Evolutionary conservation across 352 stramenopile genomes (phyloP).

Genomic region (Globisporangium solare): DNA sequence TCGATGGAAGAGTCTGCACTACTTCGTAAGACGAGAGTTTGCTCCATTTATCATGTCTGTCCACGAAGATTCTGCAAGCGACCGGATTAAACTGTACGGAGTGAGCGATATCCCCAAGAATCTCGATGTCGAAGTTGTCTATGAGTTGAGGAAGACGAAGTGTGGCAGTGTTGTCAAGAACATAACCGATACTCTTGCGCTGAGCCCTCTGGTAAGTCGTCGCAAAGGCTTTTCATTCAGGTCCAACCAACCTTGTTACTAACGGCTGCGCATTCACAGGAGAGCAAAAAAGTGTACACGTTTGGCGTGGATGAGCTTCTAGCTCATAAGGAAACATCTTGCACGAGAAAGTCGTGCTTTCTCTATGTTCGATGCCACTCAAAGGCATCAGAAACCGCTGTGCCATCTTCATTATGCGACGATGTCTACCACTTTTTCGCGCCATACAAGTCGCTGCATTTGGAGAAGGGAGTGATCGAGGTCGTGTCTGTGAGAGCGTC

Average conservation of each 20-base stretch:
- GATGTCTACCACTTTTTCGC: slow-evolving; percentile 65
- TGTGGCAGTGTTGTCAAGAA: slow-evolving; percentile 42
- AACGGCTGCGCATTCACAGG: slow-evolving; percentile 15
- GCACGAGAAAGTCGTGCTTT: slow-evolving; percentile 48
- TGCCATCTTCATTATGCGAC: slow-evolving; percentile 19
- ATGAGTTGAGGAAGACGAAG: slow-evolving; percentile 36
- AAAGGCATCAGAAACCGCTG: slow-evolving; percentile 7
- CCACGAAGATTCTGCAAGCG: slow-evolving; percentile 17
- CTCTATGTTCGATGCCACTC: slow-evolving; percentile 33
- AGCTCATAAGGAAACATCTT: slow-evolving; percentile 29
- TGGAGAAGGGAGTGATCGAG: slow-evolving; percentile 30
- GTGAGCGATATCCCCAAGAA: slow-evolving; percentile 45
- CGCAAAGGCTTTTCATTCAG: background rate
- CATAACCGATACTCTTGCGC: slow-evolving; percentile 17
- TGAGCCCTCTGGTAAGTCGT: slow-evolving; percentile 38
- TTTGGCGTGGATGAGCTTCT: slow-evolving; percentile 28
- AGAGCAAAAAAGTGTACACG: slow-evolving; percentile 30
- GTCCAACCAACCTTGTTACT: slow-evolving; percentile 5
- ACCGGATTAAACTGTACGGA: slow-evolving; percentile 29
- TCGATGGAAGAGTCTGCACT: slow-evolving; percentile 80
- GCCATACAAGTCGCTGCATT: slow-evolving; percentile 56
- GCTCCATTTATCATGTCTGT: slow-evolving; percentile 60
- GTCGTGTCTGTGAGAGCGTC: slow-evolving; percentile 13
- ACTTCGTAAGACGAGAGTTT: slow-evolving; percentile 64
- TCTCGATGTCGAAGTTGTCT: slow-evolving; percentile 31